These are phyloP conservation scores for Talaromyces sp. DNA, from an alignment of 2,329 filamentous ascomycete species.

Conservation along the genomic window DNA sequence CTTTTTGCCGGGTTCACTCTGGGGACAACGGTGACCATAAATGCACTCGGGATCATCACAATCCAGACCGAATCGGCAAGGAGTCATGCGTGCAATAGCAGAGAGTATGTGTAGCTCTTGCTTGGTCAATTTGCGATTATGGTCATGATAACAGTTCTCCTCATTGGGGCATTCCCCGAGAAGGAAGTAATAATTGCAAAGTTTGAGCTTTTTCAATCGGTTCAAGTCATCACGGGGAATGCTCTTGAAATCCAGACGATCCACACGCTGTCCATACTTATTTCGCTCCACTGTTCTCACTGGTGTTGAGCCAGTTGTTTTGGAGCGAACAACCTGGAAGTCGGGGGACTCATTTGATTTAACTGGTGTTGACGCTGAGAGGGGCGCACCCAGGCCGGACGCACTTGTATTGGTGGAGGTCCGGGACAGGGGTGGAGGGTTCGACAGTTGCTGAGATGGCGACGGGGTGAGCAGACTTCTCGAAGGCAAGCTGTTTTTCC, in stretches of 20 bases:
- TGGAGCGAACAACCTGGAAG: slow-evolving; percentile 43
- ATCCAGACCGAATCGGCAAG: slow-evolving; percentile 59
- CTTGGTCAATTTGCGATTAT: slow-evolving; percentile 57
- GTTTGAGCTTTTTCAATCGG: slow-evolving; percentile 63
- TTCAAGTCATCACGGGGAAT: slow-evolving; percentile 60
- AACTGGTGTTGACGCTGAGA: slow-evolving; percentile 41
- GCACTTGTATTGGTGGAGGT: slow-evolving; percentile 45
- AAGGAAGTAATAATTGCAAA: slow-evolving; percentile 65
- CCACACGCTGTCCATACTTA: slow-evolving; percentile 62
- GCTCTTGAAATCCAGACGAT: slow-evolving; percentile 53
- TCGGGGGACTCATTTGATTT: slow-evolving; percentile 39
- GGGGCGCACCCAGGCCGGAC: slow-evolving; percentile 36
- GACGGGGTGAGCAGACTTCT: slow-evolving; percentile 39
- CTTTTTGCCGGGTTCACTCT: slow-evolving; percentile 54
- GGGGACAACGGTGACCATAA: slow-evolving; percentile 65
- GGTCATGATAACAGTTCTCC: slow-evolving; percentile 56
- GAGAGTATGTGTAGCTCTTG: slow-evolving; percentile 58
- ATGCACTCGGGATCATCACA: slow-evolving; percentile 65
- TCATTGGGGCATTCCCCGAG: slow-evolving; percentile 60
- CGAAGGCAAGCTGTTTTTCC: slow-evolving; percentile 35
- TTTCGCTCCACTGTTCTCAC: slow-evolving; percentile 56
- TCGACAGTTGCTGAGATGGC: slow-evolving; percentile 35
- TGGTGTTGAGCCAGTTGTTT: slow-evolving; percentile 32
- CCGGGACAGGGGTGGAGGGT: slow-evolving; percentile 32
- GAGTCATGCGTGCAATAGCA: slow-evolving; percentile 64